Base-by-base conservation (phyloP, 306 rosid species). In the Cicer chorassanicum region DNA sequence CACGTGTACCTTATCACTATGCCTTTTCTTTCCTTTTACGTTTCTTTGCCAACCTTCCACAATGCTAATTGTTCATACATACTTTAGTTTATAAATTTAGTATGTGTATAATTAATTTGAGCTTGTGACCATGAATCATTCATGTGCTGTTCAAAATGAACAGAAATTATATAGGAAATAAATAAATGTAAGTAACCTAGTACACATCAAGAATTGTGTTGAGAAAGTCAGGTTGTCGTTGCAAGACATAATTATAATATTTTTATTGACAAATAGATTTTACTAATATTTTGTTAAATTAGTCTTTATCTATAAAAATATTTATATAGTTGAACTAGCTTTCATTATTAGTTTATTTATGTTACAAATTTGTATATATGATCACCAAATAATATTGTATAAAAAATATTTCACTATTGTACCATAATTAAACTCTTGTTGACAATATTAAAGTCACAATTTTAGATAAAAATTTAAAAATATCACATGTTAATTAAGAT, bases 1-100 rank as follows among this genome's bases (percentile, higher is more conserved):
- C 85, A 81, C 83, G 73, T 76, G 79, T 78, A 41, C 69, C 65
- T 72, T 59, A 40, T 81, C 78, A 57, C 78, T 14, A 74, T 6
- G 68, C 6, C 36, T 76, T 82, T 85, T 40, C 72, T 68, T 78
- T 65, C 78, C 16, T 73, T 68, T 46, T 77, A 72, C 73, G 82
- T 73, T 82, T 49, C 54, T 24, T 77, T 72, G 41, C 68, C 71
- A 8, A 71, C 71, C 63, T 48, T 34, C 6, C 70, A 57, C 43
- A 50, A 16, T 62, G 49, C 77, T 76, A 50, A 68, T 40, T 59
- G 61, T 10, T 59, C 67, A 34, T 66, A 1, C 65, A 55, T 13
- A 2, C 18, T 39, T 51, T 75, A 51, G 49, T 70, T 54, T 40
- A 65, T 45, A 21, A 54, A 69, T 16, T 63, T 59, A 43, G 65